Percentiles rank a stretch among this genome's conserved stretches.
phyloP scores from a whole-genome alignment of 2,329 filamentous ascomycete genomes.

The Colletotrichum echinochloae region DNA sequence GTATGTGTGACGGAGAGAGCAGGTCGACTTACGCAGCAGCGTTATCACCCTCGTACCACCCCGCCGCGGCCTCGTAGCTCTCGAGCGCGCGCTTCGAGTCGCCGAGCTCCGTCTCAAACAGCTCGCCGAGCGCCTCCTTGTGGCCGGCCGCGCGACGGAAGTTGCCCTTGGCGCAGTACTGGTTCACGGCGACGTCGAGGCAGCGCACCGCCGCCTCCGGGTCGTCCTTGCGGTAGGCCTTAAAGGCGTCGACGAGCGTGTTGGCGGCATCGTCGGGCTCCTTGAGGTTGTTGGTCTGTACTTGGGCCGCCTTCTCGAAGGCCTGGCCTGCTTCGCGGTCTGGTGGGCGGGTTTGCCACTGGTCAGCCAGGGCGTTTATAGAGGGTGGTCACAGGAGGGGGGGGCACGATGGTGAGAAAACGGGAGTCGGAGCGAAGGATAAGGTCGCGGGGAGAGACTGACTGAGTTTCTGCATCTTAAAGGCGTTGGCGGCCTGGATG shows the following conservation, averaged over 20 bases:
- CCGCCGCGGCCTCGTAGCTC: slow-evolving; percentile 85
- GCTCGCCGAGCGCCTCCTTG: slow-evolving; percentile 88
- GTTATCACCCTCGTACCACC: slow-evolving; percentile 91
- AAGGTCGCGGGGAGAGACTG: slow-evolving; percentile 46
- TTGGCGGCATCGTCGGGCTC: slow-evolving; percentile 95
- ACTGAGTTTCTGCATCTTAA: slow-evolving; percentile 89
- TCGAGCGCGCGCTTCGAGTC: slow-evolving; percentile 84
- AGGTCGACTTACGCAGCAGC: slow-evolving; percentile 76
- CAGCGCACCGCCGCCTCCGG: slow-evolving; percentile 86
- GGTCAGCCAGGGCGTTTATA: not conserved
- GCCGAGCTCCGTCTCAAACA: slow-evolving; percentile 84
- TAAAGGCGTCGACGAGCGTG: slow-evolving; percentile 89
- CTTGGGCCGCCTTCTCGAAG: slow-evolving; percentile 86
- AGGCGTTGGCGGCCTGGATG: slow-evolving; percentile 89
- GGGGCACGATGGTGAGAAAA: not conserved
- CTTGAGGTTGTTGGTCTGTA: slow-evolving; percentile 84
- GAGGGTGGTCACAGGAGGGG: not conserved
- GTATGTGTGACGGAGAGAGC: not conserved
- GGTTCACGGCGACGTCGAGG: slow-evolving; percentile 81
- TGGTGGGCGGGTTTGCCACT: slow-evolving; percentile 50
- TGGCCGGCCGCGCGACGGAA: slow-evolving; percentile 91
- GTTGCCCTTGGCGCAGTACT: slow-evolving; percentile 91
- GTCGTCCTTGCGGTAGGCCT: slow-evolving; percentile 89
- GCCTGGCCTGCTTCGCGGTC: slow-evolving; percentile 87
- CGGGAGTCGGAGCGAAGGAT: not conserved